Evolutionary conservation across 2,329 filamentous ascomycete species (phyloP), one percentile per base, ranked within the genome.

Genomic region (Pseudopyricularia cyperi): DNA sequence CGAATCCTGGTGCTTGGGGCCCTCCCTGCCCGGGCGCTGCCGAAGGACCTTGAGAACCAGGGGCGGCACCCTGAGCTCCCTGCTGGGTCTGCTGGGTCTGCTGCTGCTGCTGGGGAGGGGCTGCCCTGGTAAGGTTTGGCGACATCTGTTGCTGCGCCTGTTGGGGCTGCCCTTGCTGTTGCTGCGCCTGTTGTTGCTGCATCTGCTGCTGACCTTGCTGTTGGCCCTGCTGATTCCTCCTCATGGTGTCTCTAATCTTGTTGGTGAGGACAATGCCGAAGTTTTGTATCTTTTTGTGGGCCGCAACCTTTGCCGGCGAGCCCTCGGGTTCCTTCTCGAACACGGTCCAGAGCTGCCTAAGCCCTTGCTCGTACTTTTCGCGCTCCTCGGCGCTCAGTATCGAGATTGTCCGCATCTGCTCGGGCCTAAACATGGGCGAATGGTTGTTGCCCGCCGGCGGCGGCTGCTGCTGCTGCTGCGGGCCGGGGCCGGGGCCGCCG

Each of bases 231-330:
- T 53, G 50, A 19, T 55, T 53, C 24, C 46, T 33, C 4, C 52
- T 52, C 32, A 54, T 39, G 4, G 50, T 24, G 7, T 57, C 58
- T 14, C 53, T 51, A 12, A 60, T 51, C 30, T 60, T 60, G 12
- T 53, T 54, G 0, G 49, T 39, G 2, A 84, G 69, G 64, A 79
- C 80, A 44, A 71, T 71, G 0, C 79, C 79, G 60, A 84, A 83
- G 8, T 83, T 78, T 7, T 67, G 63, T 22, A 84, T 76, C 65
- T 82, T 83, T 39, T 71, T 70, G 56, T 72, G 74, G 0, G 80
- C 79, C 0, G 68, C 66, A 24, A 69, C 62, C 46, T 81, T 72
- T 22, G 75, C 70, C 1, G 60, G 58, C 3, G 75, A 76, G 22
- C 75, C 74, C 1, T 70, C 66, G 0, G 71, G 63, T 1, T 68